A percentile compares a stretch with the other conserved stretches of the same genome.
phyloP scores from a whole-genome alignment of 345 rosid species.

The Corymbia maculata region DNA sequence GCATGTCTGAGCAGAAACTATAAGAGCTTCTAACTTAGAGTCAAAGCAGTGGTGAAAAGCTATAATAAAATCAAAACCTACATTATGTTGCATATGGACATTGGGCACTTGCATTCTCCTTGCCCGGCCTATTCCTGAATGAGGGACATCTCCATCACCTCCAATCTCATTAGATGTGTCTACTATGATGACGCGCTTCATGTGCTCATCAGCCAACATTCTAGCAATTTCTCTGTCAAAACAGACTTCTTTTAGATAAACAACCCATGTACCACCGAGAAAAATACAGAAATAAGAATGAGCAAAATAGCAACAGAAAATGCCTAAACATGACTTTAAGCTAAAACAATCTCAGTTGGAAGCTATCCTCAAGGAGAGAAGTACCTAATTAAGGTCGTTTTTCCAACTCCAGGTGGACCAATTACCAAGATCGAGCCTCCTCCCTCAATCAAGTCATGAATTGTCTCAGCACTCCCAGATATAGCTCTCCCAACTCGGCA shows the following conservation, averaged over 20 bases:
- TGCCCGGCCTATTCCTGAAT: constrained; percentile 83
- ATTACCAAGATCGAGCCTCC: constrained; percentile 93
- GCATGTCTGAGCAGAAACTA: not conserved
- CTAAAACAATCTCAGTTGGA: not conserved
- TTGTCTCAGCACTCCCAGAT: constrained; percentile 82
- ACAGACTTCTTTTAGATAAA: not conserved
- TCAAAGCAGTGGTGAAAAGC: not conserved
- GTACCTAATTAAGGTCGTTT: constrained; percentile 95
- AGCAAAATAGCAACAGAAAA: not conserved
- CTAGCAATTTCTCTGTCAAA: constrained; percentile 69
- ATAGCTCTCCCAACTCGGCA: constrained; percentile 93
- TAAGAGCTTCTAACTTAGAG: not conserved
- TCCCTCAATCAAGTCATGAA: constrained; percentile 73
- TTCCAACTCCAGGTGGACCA: constrained; percentile 95
- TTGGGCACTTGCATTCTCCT: constrained; percentile 99
- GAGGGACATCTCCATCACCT: constrained; percentile 96
- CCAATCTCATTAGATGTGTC: constrained; percentile 95
- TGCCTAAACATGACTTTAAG: not conserved
- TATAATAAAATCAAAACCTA: constrained; percentile 16
- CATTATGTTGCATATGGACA: constrained; percentile 85
- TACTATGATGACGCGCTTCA: constrained; percentile 80
- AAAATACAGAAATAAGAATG: not conserved
- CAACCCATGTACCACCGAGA: not conserved
- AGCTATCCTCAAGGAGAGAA: not conserved
- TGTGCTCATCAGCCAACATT: constrained; percentile 88